These are phyloP conservation scores for Apiospora hydei DNA, from an alignment of 2,329 filamentous ascomycete genomes.

Conservation along the genomic window DNA sequence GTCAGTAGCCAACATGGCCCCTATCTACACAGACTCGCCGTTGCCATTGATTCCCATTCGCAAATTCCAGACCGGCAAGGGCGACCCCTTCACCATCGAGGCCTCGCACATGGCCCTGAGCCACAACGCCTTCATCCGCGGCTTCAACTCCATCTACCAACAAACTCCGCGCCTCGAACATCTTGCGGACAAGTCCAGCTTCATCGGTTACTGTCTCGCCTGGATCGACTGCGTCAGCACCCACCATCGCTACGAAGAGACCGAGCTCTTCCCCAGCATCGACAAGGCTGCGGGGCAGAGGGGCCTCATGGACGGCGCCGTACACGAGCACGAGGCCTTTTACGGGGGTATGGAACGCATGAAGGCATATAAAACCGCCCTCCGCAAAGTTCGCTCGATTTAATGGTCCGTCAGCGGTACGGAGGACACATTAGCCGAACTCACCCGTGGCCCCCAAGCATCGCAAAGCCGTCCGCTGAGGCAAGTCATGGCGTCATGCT, in stretches of 20 bases:
- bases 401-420: too few species aligned
- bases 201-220: conserved; percentile 33
- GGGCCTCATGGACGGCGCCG: conserved; percentile 31
- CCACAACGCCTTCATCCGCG: conserved; percentile 37
- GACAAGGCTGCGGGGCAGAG: conserved; percentile 31
- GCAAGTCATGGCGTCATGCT: too few species aligned
- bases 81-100: conserved; percentile 35
- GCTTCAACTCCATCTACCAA: conserved; percentile 37
- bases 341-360: conserved; percentile 31
- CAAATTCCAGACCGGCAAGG: conserved; percentile 46
- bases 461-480: too few species aligned
- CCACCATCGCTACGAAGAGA: conserved; percentile 36
- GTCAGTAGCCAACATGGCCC: not conserved
- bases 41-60: conserved; percentile 31
- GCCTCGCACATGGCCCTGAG: conserved; percentile 35
- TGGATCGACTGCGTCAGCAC: conserved; percentile 33
- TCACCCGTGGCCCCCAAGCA: too few species aligned
- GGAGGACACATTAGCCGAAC: too few species aligned
- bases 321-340: conserved; percentile 32
- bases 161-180: conserved; percentile 29
- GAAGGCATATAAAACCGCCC: too few species aligned
- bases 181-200: conserved; percentile 32
- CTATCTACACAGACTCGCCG: conserved; percentile 32
- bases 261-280: conserved; percentile 33
- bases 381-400: too few species aligned